These are phyloP conservation scores for Leishmania guyanensis DNA, from an alignment of 208 protist species.

Conservation along the genomic window DNA sequence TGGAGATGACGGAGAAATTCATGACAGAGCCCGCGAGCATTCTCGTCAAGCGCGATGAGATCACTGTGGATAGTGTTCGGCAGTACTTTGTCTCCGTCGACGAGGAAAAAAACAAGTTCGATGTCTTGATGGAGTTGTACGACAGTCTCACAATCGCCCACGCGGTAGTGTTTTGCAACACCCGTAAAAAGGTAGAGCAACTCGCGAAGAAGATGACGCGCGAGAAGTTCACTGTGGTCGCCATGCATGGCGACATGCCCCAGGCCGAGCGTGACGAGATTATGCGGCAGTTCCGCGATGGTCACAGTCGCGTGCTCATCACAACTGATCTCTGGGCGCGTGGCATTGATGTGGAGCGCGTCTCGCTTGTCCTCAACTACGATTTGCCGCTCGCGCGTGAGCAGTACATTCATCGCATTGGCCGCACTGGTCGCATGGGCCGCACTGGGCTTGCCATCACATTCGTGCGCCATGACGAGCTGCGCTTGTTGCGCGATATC, in stretches of 20 bases:
- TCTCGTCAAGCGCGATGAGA: slow-evolving; percentile 98
- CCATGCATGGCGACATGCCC: slow-evolving; percentile 98
- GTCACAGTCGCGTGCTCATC: slow-evolving; percentile 98
- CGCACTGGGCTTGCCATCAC: slow-evolving; percentile 99
- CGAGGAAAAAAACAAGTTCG: slow-evolving; percentile 99
- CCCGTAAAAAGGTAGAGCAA: slow-evolving; percentile 98
- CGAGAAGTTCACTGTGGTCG: slow-evolving; percentile 96
- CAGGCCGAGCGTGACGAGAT: slow-evolving; percentile 98
- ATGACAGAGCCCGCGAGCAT: slow-evolving; percentile 98
- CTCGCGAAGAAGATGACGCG: slow-evolving; percentile 96
- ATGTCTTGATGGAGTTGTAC: slow-evolving; percentile 99
- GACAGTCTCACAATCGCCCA: slow-evolving; percentile 98
- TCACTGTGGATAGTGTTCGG: slow-evolving; percentile 98
- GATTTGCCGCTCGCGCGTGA: slow-evolving; percentile 95
- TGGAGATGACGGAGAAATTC: slow-evolving; percentile 97
- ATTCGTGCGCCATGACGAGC: slow-evolving; percentile 96
- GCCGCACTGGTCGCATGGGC: slow-evolving; percentile 97
- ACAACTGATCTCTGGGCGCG: slow-evolving; percentile 98
- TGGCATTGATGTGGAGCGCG: slow-evolving; percentile 97
- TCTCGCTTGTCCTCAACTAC: slow-evolving; percentile 99
- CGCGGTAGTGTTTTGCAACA: slow-evolving; percentile 99
- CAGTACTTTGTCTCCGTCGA: slow-evolving; percentile 99
- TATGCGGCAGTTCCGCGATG: slow-evolving; percentile 97
- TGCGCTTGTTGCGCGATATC: slow-evolving; percentile 93
- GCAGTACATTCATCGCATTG: slow-evolving; percentile 96